phyloP scores from a whole-genome alignment of 352 stramenopile species.

The Thalassiosira sp. region DNA sequence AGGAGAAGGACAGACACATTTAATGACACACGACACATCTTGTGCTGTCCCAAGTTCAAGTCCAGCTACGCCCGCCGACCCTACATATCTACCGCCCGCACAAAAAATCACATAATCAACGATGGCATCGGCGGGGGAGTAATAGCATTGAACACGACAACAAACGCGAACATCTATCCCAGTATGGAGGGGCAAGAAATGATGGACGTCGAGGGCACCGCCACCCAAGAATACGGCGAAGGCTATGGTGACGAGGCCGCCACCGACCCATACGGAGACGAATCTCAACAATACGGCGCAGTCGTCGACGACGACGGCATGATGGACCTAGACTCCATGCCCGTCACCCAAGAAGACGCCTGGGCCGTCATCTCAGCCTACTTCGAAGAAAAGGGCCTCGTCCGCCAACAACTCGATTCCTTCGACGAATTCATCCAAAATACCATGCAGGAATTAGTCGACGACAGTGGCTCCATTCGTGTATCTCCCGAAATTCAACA shows the following conservation, averaged over 20 bases:
- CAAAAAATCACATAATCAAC: not conserved
- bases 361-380: constrained; percentile 98
- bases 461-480: constrained; percentile 95
- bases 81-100: not conserved
- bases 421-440: constrained; percentile 99
- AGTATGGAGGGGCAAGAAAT: not conserved
- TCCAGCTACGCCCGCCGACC: not conserved
- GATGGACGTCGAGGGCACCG: constrained; percentile 1
- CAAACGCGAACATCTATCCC: too few species aligned
- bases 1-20: too few species aligned
- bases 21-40: not conserved
- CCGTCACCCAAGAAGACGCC: constrained; percentile 97
- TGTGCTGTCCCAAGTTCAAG: not conserved
- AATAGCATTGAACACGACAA: not conserved
- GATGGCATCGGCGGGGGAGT: not conserved
- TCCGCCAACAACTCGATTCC: constrained; percentile 99
- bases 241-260: constrained; percentile 16
- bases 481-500: constrained; percentile 97
- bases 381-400: constrained; percentile 99
- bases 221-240: not conserved
- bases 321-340: constrained; percentile 83
- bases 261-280: constrained; percentile 8
- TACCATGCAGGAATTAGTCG: constrained; percentile 99
- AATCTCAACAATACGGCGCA: constrained; percentile 2
- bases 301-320: constrained; percentile 30